phyloP scores from a whole-genome alignment of 2,329 filamentous ascomycete species.

The Dactylonectria estremocensis region DNA sequence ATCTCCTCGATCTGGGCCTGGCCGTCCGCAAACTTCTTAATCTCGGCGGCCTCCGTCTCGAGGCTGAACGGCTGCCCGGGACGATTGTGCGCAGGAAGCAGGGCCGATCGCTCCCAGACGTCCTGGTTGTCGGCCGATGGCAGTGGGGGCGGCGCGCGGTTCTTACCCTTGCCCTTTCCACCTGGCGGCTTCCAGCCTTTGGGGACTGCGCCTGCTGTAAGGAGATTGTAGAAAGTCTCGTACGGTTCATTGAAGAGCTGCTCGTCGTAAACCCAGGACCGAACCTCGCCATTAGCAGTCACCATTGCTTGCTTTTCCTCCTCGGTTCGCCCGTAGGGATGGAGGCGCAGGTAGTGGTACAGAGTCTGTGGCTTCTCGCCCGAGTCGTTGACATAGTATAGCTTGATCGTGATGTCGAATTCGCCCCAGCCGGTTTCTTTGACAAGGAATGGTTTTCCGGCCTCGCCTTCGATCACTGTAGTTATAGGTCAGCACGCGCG shows the following conservation, averaged over 20 bases:
- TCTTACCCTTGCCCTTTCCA: slow-evolving; percentile 69
- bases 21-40: slow-evolving; percentile 75
- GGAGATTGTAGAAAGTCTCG: slow-evolving; percentile 88
- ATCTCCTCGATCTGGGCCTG: slow-evolving; percentile 75
- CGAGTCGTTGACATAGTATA: slow-evolving; percentile 91
- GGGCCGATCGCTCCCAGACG: slow-evolving; percentile 78
- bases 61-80: slow-evolving; percentile 81
- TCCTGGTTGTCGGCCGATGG: slow-evolving; percentile 61
- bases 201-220: slow-evolving; percentile 80
- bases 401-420: slow-evolving; percentile 95
- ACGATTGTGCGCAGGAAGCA: slow-evolving; percentile 78
- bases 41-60: slow-evolving; percentile 77
- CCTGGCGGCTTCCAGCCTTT: slow-evolving; percentile 62
- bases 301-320: slow-evolving; percentile 76
- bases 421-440: slow-evolving; percentile 97
- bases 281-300: slow-evolving; percentile 74
- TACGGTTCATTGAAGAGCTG: slow-evolving; percentile 98
- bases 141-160: slow-evolving; percentile 56
- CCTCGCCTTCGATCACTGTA: slow-evolving; percentile 79
- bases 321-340: slow-evolving; percentile 89
- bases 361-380: slow-evolving; percentile 96
- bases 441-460: slow-evolving; percentile 82
- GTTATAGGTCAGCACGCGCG: slow-evolving; percentile 35
- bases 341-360: slow-evolving; percentile 91
- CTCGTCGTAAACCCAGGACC: slow-evolving; percentile 90